Evolutionary conservation across 257 asterid genomes (phyloP).

Genomic region (Mitragyna speciosa): DNA sequence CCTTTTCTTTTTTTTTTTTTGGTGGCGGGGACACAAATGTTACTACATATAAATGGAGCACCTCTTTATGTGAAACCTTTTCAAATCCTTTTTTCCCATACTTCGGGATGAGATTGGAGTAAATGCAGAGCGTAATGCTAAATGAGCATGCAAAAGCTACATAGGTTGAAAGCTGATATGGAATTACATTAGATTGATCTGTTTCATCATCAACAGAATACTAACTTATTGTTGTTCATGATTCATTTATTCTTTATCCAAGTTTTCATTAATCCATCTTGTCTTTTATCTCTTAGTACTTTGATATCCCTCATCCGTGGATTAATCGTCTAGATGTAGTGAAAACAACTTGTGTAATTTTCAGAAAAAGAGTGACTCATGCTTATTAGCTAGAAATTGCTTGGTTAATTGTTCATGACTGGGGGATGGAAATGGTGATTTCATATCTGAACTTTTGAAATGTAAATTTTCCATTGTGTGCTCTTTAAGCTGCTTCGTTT

Average conservation of each 20-base stretch:
- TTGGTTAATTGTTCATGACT: neutral
- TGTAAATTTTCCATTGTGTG: neutral
- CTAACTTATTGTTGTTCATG: neutral
- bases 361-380: neutral
- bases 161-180: neutral
- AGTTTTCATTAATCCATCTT: neutral
- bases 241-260: neutral
- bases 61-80: neutral
- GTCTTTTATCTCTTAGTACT: slow-evolving; percentile 45
- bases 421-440: neutral
- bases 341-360: neutral
- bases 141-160: neutral
- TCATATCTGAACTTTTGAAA: neutral
- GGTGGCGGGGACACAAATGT: neutral
- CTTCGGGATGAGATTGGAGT: neutral
- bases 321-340: neutral
- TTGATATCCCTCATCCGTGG: slow-evolving; percentile 58
- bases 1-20: neutral
- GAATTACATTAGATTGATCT: neutral
- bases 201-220: neutral
- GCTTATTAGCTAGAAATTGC: neutral
- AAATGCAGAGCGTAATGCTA: neutral
- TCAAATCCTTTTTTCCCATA: neutral
- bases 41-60: neutral
- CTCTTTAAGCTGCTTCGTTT: neutral